phyloP scores from a whole-genome alignment of 1,139 yeast species.

The Scheffersomyces insectosa region DNA sequence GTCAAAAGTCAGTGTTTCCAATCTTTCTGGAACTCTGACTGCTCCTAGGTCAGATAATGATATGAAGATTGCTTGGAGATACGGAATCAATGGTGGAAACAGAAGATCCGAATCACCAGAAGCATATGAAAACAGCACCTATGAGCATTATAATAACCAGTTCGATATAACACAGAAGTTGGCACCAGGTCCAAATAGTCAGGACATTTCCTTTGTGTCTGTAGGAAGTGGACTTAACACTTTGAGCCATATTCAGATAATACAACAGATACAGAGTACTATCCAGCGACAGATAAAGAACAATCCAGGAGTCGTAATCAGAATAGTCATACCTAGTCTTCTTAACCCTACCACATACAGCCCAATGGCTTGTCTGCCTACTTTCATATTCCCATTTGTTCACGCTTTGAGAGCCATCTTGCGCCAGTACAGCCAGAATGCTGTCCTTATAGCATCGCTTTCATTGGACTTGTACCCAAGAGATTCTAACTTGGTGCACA shows the following conservation, averaged over 20 bases:
- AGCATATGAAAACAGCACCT: constrained; percentile 15
- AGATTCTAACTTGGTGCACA: constrained; percentile 45
- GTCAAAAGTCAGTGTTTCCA: constrained; percentile 66
- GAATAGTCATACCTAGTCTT: constrained; percentile 74
- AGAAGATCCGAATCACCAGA: constrained; percentile 4
- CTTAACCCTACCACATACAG: constrained; percentile 78
- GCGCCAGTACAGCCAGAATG: constrained; percentile 44
- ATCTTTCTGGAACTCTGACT: constrained; percentile 41
- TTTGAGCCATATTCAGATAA: constrained; percentile 20
- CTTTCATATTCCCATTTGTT: constrained; percentile 59
- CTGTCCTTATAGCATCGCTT: constrained; percentile 54
- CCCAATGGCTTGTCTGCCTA: constrained; percentile 50
- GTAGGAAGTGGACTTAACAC: constrained; percentile 13
- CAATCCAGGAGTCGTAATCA: constrained; percentile 47
- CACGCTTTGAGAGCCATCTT: constrained; percentile 60
- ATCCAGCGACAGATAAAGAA: constrained; percentile 35
- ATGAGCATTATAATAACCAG: constrained; percentile 63
- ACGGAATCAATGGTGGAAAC: constrained; percentile 55
- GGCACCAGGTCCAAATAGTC: constrained; percentile 62
- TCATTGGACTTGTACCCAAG: constrained; percentile 72
- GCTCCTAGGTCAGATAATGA: constrained; percentile 37
- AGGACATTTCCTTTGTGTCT: constrained; percentile 62
- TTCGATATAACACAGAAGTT: constrained; percentile 75
- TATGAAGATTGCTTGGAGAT: constrained; percentile 87
- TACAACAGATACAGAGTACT: constrained; percentile 42